phyloP scores from a whole-genome alignment of 2,329 filamentous ascomycete species.

The Phoma herbarum region DNA sequence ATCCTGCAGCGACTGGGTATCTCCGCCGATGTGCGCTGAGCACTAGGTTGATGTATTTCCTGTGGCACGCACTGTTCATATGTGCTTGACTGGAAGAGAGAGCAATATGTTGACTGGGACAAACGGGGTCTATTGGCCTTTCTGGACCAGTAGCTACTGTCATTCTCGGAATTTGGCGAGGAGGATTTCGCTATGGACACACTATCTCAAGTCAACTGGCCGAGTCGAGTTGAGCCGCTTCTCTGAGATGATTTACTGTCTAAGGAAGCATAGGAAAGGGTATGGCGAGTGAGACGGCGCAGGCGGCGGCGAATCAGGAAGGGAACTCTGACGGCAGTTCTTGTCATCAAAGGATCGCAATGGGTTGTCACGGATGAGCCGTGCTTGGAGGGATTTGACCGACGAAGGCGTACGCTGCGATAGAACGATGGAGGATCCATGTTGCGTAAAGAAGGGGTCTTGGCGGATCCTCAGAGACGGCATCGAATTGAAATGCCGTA shows the following conservation, averaged over 20 bases:
- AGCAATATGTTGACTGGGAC: neutral
- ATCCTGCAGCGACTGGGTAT: conserved; percentile 1
- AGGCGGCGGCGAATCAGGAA: neutral
- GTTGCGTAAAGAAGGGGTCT: neutral
- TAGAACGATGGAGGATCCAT: neutral
- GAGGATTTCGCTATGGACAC: neutral
- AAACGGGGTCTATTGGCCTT: neutral
- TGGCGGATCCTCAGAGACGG: neutral
- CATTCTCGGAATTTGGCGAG: neutral
- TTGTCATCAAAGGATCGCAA: neutral
- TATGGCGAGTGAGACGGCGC: neutral
- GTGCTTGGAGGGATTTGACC: neutral
- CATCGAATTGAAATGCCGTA: neutral
- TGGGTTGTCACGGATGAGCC: neutral
- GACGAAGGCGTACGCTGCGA: neutral
- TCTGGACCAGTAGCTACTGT: neutral
- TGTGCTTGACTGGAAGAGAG: neutral
- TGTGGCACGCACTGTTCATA: neutral
- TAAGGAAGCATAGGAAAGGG: neutral
- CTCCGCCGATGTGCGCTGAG: neutral
- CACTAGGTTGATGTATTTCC: neutral
- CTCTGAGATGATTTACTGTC: neutral
- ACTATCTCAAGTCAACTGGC: neutral
- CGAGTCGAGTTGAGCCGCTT: neutral
- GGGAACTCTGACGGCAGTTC: neutral